Evolutionary conservation across 2,329 filamentous ascomycete genomes (phyloP).

Genomic region (Zymoseptoria crescenta): DNA sequence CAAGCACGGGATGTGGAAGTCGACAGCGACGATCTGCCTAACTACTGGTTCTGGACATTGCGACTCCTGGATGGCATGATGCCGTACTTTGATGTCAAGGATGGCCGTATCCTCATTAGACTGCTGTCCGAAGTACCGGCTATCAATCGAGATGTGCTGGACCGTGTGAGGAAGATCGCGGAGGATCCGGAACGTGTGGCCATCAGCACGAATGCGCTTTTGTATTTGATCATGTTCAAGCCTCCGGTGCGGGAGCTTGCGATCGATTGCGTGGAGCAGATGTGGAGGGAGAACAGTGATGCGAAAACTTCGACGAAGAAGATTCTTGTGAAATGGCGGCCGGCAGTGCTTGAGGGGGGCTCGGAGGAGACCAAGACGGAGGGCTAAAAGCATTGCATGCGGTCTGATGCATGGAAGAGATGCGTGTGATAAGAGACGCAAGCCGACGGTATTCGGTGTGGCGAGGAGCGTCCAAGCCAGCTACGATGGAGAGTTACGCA

Average conservation of each 20-base stretch:
- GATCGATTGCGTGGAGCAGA: constrained; percentile 50
- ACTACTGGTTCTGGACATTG: constrained; percentile 25
- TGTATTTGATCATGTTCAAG: constrained; percentile 53
- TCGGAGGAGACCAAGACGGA: constrained; percentile 10
- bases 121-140: constrained; percentile 88
- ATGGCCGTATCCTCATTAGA: constrained; percentile 73
- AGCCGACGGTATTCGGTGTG: not conserved
- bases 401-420: not conserved
- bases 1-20: constrained; percentile 8
- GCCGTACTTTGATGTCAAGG: constrained; percentile 82
- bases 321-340: constrained; percentile 49
- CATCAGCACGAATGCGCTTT: constrained; percentile 50
- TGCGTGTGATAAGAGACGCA: constrained; percentile 1
- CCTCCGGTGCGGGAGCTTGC: constrained; percentile 51
- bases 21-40: constrained; percentile 15
- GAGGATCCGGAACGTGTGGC: constrained; percentile 56
- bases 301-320: constrained; percentile 44
- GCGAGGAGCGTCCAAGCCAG: not conserved
- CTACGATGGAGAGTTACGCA: not conserved
- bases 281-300: constrained; percentile 48
- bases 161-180: constrained; percentile 58
- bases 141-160: constrained; percentile 62
- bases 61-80: constrained; percentile 75
- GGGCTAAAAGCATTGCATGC: not conserved
- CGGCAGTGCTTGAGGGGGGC: constrained; percentile 35